Evolutionary conservation across 83 land plant species (phyloP).

Genomic region (Thuja plicata): DNA sequence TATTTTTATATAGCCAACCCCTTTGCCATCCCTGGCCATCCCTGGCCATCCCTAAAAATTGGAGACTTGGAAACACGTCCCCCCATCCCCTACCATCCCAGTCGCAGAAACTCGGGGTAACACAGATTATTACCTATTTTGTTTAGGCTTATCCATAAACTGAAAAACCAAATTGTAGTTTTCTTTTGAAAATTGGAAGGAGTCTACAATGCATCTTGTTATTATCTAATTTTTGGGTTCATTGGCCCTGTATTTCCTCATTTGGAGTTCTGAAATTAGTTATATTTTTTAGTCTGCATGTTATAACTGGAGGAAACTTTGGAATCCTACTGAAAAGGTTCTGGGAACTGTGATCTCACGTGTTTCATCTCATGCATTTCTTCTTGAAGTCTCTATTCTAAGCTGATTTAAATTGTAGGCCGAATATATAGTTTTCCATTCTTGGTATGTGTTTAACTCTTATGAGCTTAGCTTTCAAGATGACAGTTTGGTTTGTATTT

Average conservation of each 20-base stretch:
- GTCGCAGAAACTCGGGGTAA: too few species aligned
- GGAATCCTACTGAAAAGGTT: background rate
- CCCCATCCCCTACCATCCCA: too few species aligned
- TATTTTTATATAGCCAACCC: too few species aligned
- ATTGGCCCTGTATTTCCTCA: slow-evolving; percentile 9
- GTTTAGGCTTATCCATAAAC: background rate
- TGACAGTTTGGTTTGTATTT: background rate
- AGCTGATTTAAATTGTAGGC: background rate
- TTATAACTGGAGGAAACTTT: background rate
- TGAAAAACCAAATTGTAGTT: background rate
- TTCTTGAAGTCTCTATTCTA: background rate
- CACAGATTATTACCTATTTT: background rate
- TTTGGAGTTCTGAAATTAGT: background rate
- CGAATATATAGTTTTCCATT: background rate
- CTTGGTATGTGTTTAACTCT: background rate
- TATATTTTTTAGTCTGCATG: background rate
- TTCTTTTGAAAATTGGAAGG: background rate
- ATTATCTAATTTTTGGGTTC: background rate
- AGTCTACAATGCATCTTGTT: background rate
- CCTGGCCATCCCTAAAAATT: too few species aligned
- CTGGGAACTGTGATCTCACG: background rate
- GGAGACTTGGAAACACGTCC: too few species aligned
- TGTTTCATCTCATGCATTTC: slow-evolving; percentile 7
- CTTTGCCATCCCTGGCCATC: too few species aligned
- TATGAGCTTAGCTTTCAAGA: background rate